phyloP scores from a whole-genome alignment of 805 yeast genomes.

The Wickerhamomyces bisporus region DNA sequence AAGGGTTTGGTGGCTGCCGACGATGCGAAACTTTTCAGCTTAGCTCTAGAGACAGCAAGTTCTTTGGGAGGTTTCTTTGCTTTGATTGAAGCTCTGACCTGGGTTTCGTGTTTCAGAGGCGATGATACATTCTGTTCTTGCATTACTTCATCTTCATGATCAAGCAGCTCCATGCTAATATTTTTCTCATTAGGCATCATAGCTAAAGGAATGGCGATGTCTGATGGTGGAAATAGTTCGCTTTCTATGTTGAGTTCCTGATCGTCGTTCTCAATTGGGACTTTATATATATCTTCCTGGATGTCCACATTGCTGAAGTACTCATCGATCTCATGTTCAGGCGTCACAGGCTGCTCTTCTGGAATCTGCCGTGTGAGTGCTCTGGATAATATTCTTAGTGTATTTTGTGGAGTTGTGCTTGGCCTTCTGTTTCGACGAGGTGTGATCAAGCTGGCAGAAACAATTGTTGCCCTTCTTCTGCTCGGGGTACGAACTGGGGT shows the following conservation, averaged over 20 bases:
- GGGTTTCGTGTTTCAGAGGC: neutral
- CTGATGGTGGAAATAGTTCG: neutral
- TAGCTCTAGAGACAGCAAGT: conserved; percentile 8
- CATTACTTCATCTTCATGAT: neutral
- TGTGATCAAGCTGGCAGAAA: conserved; percentile 17
- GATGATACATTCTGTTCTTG: neutral
- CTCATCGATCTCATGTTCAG: neutral
- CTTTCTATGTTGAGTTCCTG: too few species aligned
- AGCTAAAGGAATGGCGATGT: neutral
- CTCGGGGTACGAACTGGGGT: conserved; percentile 23
- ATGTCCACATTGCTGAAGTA: neutral
- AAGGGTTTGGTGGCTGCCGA: conserved; percentile 10
- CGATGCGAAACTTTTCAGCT: too few species aligned
- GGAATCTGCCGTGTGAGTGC: conserved; percentile 14
- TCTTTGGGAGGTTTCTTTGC: conserved; percentile 5
- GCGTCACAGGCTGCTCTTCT: neutral
- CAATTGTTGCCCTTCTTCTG: conserved; percentile 19
- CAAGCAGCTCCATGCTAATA: too few species aligned
- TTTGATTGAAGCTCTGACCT: neutral
- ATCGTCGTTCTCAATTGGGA: too few species aligned
- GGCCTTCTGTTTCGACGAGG: conserved; percentile 18
- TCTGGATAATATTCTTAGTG: conserved; percentile 17
- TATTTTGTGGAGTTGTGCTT: conserved; percentile 19
- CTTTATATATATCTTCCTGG: neutral
- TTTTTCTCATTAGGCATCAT: neutral